Percentiles rank a stretch among this genome's conserved stretches.
These are phyloP conservation scores for Entomophthora muscae DNA, from an alignment of 371 early-diverging fungal genomes.

Conservation along the genomic window DNA sequence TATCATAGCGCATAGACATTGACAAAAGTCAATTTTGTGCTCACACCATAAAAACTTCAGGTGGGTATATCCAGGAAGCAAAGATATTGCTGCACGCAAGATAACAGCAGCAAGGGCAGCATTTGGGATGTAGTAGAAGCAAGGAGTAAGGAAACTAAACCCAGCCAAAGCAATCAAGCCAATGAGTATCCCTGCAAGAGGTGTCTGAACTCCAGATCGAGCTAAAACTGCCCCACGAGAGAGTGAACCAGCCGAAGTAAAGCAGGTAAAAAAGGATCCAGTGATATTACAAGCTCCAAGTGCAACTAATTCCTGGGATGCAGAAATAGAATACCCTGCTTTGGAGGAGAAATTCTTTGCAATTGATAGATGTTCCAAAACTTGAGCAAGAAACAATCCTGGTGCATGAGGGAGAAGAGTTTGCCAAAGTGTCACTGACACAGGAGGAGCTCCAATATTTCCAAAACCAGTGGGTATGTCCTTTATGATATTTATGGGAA, in stretches of 20 bases:
- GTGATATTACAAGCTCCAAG: slow-evolving; percentile 63
- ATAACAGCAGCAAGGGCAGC: slow-evolving; percentile 61
- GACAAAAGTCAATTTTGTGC: background rate
- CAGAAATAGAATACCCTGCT: slow-evolving; percentile 22
- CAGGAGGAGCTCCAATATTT: slow-evolving; percentile 25
- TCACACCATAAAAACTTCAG: slow-evolving; percentile 14
- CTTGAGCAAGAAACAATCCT: slow-evolving; percentile 44
- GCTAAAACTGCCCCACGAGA: slow-evolving; percentile 74
- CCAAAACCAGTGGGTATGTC: slow-evolving; percentile 46
- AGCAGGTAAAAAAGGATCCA: slow-evolving; percentile 66
- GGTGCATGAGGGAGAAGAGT: slow-evolving; percentile 28
- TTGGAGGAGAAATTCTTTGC: slow-evolving; percentile 60
- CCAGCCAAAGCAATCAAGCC: slow-evolving; percentile 56
- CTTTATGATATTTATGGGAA: slow-evolving; percentile 33
- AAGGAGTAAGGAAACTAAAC: slow-evolving; percentile 59
- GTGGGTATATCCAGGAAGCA: slow-evolving; percentile 20
- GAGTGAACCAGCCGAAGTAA: slow-evolving; percentile 79
- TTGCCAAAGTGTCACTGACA: slow-evolving; percentile 19
- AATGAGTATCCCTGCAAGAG: slow-evolving; percentile 66
- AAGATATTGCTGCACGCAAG: slow-evolving; percentile 38
- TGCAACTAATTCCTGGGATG: slow-evolving; percentile 71
- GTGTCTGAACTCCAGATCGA: slow-evolving; percentile 60
- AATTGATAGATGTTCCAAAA: slow-evolving; percentile 70
- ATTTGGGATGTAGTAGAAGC: too few species aligned
- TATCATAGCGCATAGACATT: background rate